Conservation (phyloP, 352 stramenopile genomes). For the Pythium vanterpoolii region DNA sequence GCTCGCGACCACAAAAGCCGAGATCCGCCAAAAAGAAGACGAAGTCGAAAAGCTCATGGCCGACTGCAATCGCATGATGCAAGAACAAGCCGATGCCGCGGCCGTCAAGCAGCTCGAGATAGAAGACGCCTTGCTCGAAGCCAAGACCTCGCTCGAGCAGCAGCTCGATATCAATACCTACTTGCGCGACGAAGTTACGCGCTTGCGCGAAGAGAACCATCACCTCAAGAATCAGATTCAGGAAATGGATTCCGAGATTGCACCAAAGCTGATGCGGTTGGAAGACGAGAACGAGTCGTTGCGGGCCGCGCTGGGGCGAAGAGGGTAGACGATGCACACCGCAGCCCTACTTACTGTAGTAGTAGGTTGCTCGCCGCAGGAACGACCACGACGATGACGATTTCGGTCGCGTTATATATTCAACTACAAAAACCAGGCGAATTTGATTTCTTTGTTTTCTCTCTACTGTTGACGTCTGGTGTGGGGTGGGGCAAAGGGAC, state of each 20-base stretch:
- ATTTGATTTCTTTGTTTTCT: neutral
- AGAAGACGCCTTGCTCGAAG: conserved; percentile 77
- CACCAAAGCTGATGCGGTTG: conserved; percentile 71
- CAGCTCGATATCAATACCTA: conserved; percentile 86
- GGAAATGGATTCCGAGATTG: conserved; percentile 83
- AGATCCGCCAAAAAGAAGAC: conserved; percentile 70
- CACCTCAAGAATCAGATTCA: conserved; percentile 86
- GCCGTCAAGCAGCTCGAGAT: conserved; percentile 82
- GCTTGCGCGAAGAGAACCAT: conserved; percentile 79
- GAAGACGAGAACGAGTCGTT: conserved; percentile 87
- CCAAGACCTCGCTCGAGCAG: conserved; percentile 83
- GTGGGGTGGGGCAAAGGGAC: too few species aligned
- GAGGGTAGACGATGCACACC: conserved; percentile 21
- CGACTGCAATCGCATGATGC: conserved; percentile 84
- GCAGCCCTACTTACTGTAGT: too few species aligned
- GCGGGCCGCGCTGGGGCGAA: conserved; percentile 24
- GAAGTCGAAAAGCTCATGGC: conserved; percentile 81
- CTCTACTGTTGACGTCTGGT: neutral
- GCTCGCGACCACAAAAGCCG: conserved; percentile 51
- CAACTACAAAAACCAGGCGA: neutral
- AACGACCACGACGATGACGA: neutral
- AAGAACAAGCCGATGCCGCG: conserved; percentile 76
- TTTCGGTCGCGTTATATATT: neutral
- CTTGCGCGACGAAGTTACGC: conserved; percentile 71
- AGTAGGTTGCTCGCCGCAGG: too few species aligned